These are phyloP conservation scores for Persicaria maculosa DNA, from an alignment of 148 eudicot genomes.

Conservation along the genomic window DNA sequence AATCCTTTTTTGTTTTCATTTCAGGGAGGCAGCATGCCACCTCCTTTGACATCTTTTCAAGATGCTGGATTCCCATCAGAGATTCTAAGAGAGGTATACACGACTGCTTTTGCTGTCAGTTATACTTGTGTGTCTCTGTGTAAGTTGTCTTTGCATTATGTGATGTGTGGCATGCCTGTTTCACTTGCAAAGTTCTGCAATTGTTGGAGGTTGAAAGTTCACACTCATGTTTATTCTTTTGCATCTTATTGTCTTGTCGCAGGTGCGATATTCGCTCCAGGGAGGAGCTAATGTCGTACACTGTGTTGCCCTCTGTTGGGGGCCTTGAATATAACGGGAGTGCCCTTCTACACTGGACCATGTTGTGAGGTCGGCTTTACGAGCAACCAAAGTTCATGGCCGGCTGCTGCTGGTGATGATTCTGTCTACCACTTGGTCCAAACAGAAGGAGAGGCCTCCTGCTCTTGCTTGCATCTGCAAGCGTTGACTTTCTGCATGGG, in stretches of 20 bases:
- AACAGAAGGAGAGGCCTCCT: slow-evolving; percentile 74
- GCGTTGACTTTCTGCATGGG: slow-evolving; percentile 50
- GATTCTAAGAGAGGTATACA: slow-evolving; percentile 70
- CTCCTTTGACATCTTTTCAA: slow-evolving; percentile 74
- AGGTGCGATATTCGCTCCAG: slow-evolving; percentile 99
- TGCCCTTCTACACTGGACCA: slow-evolving; percentile 62
- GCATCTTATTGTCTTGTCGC: slow-evolving; percentile 69
- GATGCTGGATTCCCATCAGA: slow-evolving; percentile 76
- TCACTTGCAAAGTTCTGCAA: slow-evolving; percentile 34
- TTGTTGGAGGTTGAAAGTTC: slow-evolving; percentile 39
- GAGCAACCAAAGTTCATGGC: slow-evolving; percentile 74
- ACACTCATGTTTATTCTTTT: slow-evolving; percentile 51
- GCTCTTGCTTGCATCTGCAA: slow-evolving; percentile 72
- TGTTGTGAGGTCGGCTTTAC: slow-evolving; percentile 68
- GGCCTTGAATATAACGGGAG: slow-evolving; percentile 61
- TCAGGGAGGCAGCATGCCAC: slow-evolving; percentile 74
- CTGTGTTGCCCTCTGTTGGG: slow-evolving; percentile 77
- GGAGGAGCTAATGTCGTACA: slow-evolving; percentile 99
- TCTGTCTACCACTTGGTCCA: slow-evolving; percentile 86
- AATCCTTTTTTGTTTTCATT: neutral
- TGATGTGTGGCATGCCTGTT: slow-evolving; percentile 17
- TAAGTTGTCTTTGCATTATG: slow-evolving; percentile 23
- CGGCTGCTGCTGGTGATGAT: slow-evolving; percentile 73
- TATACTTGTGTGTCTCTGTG: slow-evolving; percentile 14
- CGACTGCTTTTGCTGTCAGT: slow-evolving; percentile 1